Percentiles rank a stretch among this genome's conserved stretches.
Conservation (phyloP, 192 early-diverging fungal genomes). For the Coemansia sp. region DNA sequence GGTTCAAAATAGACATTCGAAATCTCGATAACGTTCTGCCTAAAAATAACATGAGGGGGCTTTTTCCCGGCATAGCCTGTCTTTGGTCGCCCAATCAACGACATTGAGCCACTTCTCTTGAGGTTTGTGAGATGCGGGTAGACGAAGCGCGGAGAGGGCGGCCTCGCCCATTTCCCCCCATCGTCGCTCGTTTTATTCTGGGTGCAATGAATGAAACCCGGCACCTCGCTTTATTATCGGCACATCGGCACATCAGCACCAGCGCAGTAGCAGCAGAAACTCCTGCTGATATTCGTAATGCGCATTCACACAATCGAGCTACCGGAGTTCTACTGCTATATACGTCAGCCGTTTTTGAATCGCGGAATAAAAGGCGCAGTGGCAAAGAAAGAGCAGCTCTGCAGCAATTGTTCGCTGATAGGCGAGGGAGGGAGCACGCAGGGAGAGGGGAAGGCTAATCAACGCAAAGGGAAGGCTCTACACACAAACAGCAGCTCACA, state of each 20-base stretch:
- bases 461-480: background rate
- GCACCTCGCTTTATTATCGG: background rate
- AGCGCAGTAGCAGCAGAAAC: background rate
- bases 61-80: background rate
- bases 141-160: background rate
- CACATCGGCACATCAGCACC: background rate
- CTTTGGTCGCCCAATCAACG: background rate
- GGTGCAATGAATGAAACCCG: background rate
- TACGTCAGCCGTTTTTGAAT: background rate
- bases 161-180: background rate
- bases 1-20: background rate
- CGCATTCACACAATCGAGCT: background rate
- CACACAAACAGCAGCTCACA: background rate
- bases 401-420: background rate
- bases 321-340: constrained; percentile 1
- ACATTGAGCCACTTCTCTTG: background rate
- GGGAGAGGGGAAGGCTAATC: background rate
- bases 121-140: background rate
- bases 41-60: constrained; percentile 6
- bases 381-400: background rate
- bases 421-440: background rate
- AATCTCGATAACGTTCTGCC: background rate
- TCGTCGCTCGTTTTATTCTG: background rate
- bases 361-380: background rate
- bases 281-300: background rate